A percentile compares a stretch with the other conserved stretches of the same genome.
Conservation (phyloP, 2,329 filamentous ascomycete species). For the Helotiales sp. region DNA sequence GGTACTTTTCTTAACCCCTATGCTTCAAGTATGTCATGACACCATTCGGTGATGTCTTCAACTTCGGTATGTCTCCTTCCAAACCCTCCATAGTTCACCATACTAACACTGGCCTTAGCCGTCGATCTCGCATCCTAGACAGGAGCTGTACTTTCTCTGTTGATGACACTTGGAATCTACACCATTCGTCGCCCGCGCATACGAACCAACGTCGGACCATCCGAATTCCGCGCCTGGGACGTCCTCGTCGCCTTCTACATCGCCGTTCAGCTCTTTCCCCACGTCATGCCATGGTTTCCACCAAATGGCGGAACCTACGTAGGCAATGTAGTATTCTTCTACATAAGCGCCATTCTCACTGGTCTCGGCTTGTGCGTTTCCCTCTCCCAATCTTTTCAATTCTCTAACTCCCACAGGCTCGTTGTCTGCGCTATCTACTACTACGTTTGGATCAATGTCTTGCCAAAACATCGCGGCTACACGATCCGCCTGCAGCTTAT, state of each 20-base stretch:
- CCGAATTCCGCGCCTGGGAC: conserved; percentile 65
- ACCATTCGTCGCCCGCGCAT: conserved; percentile 60
- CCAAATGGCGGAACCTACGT: conserved; percentile 62
- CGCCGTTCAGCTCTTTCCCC: conserved; percentile 62
- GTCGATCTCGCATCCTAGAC: conserved; percentile 66
- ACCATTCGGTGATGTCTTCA: conserved; percentile 68
- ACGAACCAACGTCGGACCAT: conserved; percentile 52
- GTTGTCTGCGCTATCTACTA: conserved; percentile 62
- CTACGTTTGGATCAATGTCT: conserved; percentile 58
- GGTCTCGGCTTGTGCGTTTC: conserved; percentile 66
- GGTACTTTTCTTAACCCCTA: conserved; percentile 67
- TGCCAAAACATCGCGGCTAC: conserved; percentile 60
- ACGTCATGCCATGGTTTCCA: conserved; percentile 76
- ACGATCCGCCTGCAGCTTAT: conserved; percentile 60
- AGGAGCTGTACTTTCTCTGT: conserved; percentile 58
- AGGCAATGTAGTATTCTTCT: conserved; percentile 75
- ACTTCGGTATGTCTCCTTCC: conserved; percentile 53
- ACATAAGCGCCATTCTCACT: conserved; percentile 69
- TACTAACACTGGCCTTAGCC: conserved; percentile 44
- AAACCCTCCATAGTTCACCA: too few relatives aligned
- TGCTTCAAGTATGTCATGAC: conserved; percentile 62
- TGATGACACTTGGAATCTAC: conserved; percentile 62
- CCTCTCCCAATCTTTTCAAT: neutral
- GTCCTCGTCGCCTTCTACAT: conserved; percentile 63
- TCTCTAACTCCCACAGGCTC: conserved; percentile 47